phyloP scores from a whole-genome alignment of 1,284 basidiomycete genomes.

The Naganishia albida region DNA sequence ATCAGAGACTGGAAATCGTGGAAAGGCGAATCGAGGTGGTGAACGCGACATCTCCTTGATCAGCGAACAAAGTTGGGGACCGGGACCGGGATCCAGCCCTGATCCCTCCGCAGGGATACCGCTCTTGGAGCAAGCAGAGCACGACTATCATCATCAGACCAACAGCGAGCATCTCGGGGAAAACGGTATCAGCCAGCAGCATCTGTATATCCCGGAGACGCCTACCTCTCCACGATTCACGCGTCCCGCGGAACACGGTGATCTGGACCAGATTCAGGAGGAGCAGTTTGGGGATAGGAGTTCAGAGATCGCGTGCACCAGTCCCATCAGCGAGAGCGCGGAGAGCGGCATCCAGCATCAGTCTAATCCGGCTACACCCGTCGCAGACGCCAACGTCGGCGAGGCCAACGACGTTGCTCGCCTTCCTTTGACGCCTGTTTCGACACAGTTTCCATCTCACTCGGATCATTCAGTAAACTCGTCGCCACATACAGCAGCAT shows the following conservation, averaged over 20 bases:
- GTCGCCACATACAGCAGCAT: background rate
- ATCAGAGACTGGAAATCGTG: background rate
- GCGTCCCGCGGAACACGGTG: conserved; percentile 10
- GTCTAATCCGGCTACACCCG: background rate
- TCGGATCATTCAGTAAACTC: background rate
- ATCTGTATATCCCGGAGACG: background rate
- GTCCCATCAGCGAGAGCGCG: background rate
- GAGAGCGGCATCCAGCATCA: background rate
- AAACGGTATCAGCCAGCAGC: conserved; percentile 12
- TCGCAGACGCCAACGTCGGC: background rate
- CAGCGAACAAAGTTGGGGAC: conserved; percentile 25
- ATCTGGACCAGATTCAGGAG: conserved; percentile 16
- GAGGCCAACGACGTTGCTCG: background rate
- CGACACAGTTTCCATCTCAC: background rate
- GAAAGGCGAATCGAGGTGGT: background rate
- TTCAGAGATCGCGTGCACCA: background rate
- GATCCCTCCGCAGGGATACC: background rate
- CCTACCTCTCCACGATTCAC: conserved; percentile 1
- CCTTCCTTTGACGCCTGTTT: conserved; percentile 21
- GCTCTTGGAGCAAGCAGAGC: conserved; percentile 9
- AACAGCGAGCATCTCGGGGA: background rate
- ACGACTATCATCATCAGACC: background rate
- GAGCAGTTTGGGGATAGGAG: conserved; percentile 8
- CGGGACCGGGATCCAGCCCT: conserved; percentile 11
- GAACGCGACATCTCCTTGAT: conserved; percentile 20